Percentiles rank a stretch among this genome's conserved stretches.
These are phyloP conservation scores for Parasitella parasitica DNA, from an alignment of 371 early-diverging fungal genomes.

Conservation along the genomic window DNA sequence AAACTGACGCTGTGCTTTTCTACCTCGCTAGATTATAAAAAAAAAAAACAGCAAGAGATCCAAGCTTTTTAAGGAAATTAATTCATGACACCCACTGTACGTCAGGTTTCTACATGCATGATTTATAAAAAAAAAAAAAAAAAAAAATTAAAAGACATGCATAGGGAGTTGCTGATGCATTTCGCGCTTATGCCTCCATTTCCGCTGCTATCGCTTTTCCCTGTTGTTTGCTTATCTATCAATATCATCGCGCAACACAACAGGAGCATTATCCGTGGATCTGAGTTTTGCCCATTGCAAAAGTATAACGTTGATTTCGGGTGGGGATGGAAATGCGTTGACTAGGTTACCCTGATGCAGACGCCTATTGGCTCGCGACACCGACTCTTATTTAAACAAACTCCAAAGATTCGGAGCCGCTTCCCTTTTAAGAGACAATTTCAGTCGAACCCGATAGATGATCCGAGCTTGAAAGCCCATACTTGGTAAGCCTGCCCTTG, in stretches of 20 bases:
- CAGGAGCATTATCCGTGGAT: neutral
- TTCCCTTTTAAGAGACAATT: slow-evolving; percentile 9
- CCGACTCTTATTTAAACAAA: neutral
- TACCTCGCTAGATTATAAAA: neutral
- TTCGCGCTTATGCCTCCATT: no score
- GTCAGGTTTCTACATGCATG: slow-evolving; percentile 10
- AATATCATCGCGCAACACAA: neutral
- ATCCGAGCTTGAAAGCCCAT: slow-evolving; percentile 11
- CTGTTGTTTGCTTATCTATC: neutral
- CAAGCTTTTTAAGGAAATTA: neutral
- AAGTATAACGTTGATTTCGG: no score
- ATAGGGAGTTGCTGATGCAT: no score
- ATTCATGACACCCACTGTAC: slow-evolving; percentile 2
- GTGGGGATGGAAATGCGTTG: neutral
- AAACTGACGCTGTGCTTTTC: neutral
- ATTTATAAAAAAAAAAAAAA: no score
- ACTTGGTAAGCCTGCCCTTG: slow-evolving; percentile 8
- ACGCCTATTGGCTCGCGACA: neutral
- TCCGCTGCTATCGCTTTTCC: neutral
- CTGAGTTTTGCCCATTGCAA: neutral
- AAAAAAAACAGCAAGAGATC: neutral
- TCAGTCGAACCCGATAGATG: slow-evolving; percentile 12
- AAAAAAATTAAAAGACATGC: no score
- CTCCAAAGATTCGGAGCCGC: slow-evolving; percentile 6
- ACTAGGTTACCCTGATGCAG: neutral